Conservation (phyloP, 2,329 filamentous ascomycete species). For the Metarhizium anisopliae region DNA sequence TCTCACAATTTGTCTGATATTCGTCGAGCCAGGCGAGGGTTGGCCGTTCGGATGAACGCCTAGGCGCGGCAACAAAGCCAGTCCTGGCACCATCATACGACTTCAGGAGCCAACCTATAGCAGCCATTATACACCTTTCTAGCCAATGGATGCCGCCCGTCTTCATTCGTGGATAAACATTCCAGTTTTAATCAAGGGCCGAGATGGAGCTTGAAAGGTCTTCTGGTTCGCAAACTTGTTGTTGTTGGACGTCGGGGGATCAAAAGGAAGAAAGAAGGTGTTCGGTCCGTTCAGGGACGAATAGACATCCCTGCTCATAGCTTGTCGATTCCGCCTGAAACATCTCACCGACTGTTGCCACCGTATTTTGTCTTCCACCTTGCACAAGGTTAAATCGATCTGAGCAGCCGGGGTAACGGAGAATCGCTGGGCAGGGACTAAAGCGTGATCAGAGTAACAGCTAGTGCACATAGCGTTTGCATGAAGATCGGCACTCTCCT, state of each 20-base stretch:
- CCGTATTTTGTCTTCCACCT: background rate
- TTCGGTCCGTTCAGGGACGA: background rate
- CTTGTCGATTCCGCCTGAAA: background rate
- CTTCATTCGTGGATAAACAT: background rate
- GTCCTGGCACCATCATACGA: background rate
- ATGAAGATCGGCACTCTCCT: background rate
- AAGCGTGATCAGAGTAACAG: too few relatives aligned
- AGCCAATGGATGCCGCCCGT: too few relatives aligned
- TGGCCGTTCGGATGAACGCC: background rate
- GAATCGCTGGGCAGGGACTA: background rate
- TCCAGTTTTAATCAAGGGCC: background rate
- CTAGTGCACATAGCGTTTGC: background rate
- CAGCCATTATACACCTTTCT: too few relatives aligned
- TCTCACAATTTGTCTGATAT: background rate
- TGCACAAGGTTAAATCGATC: background rate
- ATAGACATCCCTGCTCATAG: background rate
- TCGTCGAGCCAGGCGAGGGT: background rate
- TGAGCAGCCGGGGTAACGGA: background rate
- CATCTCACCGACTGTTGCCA: background rate
- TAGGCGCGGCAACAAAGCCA: background rate
- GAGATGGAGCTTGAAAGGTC: background rate
- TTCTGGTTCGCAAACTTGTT: background rate
- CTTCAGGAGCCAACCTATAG: background rate
- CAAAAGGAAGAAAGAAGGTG: background rate
- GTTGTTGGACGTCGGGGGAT: background rate